Percentiles rank a stretch among this genome's conserved stretches.
Conservation (phyloP, 108 stramenopile genomes). For the Nitzschia inconspicua region DNA sequence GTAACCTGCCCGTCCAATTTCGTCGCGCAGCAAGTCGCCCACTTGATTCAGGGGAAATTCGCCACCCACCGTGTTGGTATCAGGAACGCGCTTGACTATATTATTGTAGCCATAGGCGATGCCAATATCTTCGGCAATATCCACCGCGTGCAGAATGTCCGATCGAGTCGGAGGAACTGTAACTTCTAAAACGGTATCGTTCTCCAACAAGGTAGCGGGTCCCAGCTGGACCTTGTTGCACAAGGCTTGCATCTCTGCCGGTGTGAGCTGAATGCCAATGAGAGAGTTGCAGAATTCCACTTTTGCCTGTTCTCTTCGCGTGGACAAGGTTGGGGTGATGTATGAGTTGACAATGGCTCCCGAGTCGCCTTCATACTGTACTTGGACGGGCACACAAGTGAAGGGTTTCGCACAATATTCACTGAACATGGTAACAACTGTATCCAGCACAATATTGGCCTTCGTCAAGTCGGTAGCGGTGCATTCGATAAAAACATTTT, state of each 20-base stretch:
- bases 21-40: conserved; percentile 93
- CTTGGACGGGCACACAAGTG: conserved; percentile 89
- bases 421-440: conserved; percentile 96
- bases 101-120: conserved; percentile 99
- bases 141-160: conserved; percentile 97
- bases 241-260: conserved; percentile 75
- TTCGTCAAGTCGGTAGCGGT: conserved; percentile 98
- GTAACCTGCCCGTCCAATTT: conserved; percentile 94
- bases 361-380: conserved; percentile 76
- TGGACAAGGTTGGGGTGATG: conserved; percentile 66
- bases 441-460: conserved; percentile 99
- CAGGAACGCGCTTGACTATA: conserved; percentile 77
- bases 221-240: conserved; percentile 97
- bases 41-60: conserved; percentile 48
- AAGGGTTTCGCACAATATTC: conserved; percentile 92
- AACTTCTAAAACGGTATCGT: conserved; percentile 77
- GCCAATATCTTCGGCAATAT: conserved; percentile 98
- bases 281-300: conserved; percentile 88
- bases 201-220: conserved; percentile 75
- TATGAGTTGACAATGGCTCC: conserved; percentile 62
- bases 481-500: conserved; percentile 98
- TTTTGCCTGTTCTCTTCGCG: conserved; percentile 63
- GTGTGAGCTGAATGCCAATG: conserved; percentile 82
- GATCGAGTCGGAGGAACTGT: conserved; percentile 96
- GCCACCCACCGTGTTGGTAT: conserved; percentile 29